These are phyloP conservation scores for Carnegiea gigantea DNA, from an alignment of 179 eudicot species.

Conservation along the genomic window DNA sequence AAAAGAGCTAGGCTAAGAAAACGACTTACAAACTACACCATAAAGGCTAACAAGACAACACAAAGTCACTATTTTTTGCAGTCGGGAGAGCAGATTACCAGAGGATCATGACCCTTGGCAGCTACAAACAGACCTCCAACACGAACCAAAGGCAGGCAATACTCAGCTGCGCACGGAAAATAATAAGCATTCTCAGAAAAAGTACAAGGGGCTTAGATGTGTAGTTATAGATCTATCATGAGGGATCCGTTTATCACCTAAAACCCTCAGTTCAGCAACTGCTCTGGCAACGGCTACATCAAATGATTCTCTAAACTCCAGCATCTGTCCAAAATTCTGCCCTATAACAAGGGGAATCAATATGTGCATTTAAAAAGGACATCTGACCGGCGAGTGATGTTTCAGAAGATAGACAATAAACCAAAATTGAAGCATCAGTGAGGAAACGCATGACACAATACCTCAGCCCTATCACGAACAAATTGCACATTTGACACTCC, in stretches of 20 bases:
- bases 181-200: slow-evolving; percentile 17
- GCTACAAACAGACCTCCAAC: slow-evolving; percentile 94
- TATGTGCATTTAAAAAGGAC: slow-evolving; percentile 16
- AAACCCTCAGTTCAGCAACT: slow-evolving; percentile 87
- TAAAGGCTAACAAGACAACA: neutral
- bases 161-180: slow-evolving; percentile 58
- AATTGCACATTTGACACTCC: slow-evolving; percentile 76
- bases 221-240: neutral
- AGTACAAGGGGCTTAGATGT: neutral
- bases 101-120: slow-evolving; percentile 94
- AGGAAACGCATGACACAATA: slow-evolving; percentile 19
- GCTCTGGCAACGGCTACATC: slow-evolving; percentile 97
- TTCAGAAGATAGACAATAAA: neutral
- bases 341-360: slow-evolving; percentile 40
- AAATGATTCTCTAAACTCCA: slow-evolving; percentile 66
- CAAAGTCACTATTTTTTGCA: neutral
- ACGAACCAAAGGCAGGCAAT: slow-evolving; percentile 93
- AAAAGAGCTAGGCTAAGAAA: neutral
- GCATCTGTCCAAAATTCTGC: slow-evolving; percentile 72
- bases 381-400: neutral
- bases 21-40: neutral
- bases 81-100: slow-evolving; percentile 35
- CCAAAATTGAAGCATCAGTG: neutral
- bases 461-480: slow-evolving; percentile 94
- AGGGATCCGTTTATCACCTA: slow-evolving; percentile 45